These are phyloP conservation scores for Fomitopsis pinicola DNA, from an alignment of 1,284 basidiomycete species.

Conservation along the genomic window DNA sequence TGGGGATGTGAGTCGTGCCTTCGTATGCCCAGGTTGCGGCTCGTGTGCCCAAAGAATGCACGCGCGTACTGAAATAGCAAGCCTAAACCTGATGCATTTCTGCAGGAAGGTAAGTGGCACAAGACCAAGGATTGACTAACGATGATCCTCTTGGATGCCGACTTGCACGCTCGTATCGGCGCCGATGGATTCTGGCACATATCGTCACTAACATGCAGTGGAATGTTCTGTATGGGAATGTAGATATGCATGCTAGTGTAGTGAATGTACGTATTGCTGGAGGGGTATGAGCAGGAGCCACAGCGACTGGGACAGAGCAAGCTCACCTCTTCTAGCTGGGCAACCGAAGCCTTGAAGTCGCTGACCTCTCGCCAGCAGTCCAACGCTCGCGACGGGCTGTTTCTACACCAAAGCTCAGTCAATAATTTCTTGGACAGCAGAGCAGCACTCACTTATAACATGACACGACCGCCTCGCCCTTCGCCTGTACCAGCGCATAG, in stretches of 20 bases:
- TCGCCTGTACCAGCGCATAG: slow-evolving; percentile 52
- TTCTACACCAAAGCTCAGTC: slow-evolving; percentile 35
- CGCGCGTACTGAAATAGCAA: too few relatives aligned
- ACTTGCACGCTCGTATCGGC: too few relatives aligned
- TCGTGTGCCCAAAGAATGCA: too few relatives aligned
- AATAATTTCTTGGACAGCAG: slow-evolving; percentile 1
- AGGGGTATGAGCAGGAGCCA: slow-evolving; percentile 12
- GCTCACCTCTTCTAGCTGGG: slow-evolving; percentile 58
- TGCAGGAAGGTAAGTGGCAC: too few relatives aligned
- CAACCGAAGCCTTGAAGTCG: slow-evolving; percentile 71
- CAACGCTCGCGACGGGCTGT: slow-evolving; percentile 54
- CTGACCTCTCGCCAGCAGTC: slow-evolving; percentile 77
- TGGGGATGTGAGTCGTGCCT: too few relatives aligned
- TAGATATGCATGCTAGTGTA: slow-evolving; percentile 33
- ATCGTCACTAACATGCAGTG: not conserved
- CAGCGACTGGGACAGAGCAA: not conserved
- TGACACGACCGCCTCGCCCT: slow-evolving; percentile 54
- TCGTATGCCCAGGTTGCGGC: too few relatives aligned
- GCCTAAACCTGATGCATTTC: too few relatives aligned
- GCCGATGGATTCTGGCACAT: not conserved
- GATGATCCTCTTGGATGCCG: too few relatives aligned
- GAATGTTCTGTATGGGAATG: not conserved
- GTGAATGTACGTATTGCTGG: slow-evolving; percentile 53
- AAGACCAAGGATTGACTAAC: too few relatives aligned
- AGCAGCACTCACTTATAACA: slow-evolving; percentile 67